Conservation (phyloP, 148 eudicot genomes). For the Silene uniflora region DNA sequence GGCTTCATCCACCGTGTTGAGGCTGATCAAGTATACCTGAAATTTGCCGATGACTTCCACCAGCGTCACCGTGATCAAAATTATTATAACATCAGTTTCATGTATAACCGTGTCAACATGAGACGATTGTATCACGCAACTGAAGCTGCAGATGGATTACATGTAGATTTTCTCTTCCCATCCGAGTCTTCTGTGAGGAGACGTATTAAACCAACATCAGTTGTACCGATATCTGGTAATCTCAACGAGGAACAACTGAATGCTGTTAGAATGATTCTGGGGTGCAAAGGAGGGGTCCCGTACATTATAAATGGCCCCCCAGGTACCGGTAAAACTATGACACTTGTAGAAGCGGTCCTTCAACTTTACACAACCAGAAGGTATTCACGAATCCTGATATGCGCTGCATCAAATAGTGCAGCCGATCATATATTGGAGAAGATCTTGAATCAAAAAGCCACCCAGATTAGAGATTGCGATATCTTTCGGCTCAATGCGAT, state of each 20-base stretch:
- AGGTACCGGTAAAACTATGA: constrained; percentile 91
- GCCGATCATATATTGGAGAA: constrained; percentile 82
- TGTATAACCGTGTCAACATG: constrained; percentile 57
- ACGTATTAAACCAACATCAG: constrained; percentile 29
- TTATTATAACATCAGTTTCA: constrained; percentile 64
- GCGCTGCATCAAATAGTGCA: constrained; percentile 93
- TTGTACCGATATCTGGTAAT: constrained; percentile 45
- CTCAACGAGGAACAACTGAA: constrained; percentile 69
- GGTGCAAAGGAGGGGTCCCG: constrained; percentile 74
- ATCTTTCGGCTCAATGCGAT: constrained; percentile 82
- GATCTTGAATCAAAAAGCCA: constrained; percentile 28
- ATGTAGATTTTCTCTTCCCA: constrained; percentile 57
- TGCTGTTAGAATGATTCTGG: constrained; percentile 59
- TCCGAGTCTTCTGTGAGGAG: constrained; percentile 33
- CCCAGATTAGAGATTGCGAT: constrained; percentile 33
- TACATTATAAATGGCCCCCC: constrained; percentile 91
- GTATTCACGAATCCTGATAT: constrained; percentile 46
- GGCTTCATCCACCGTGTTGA: constrained; percentile 85
- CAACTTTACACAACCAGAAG: constrained; percentile 46
- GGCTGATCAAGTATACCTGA: constrained; percentile 78
- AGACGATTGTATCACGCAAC: constrained; percentile 76
- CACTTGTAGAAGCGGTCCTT: constrained; percentile 72
- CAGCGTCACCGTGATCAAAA: constrained; percentile 30
- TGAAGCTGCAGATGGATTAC: constrained; percentile 49
- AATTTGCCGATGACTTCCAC: constrained; percentile 57